These are phyloP conservation scores for Saitozyma podzolica DNA, from an alignment of 768 basidiomycete species.

Conservation along the genomic window DNA sequence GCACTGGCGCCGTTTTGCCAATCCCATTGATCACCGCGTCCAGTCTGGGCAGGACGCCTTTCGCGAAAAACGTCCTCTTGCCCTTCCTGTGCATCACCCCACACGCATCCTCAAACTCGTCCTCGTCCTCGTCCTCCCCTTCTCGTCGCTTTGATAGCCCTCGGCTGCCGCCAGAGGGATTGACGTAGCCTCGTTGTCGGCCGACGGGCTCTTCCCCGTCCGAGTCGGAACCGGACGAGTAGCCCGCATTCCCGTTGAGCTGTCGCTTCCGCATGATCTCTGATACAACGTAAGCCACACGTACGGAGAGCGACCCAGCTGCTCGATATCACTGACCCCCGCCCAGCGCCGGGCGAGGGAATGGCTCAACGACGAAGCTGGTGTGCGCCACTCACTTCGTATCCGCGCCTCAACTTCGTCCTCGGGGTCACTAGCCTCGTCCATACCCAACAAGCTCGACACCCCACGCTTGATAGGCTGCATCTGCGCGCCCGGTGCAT, in stretches of 20 bases:
- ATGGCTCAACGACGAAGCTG: neutral
- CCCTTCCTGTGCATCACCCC: constrained; percentile 6
- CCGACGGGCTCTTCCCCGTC: neutral
- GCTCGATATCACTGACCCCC: neutral
- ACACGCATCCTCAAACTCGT: too few relatives aligned
- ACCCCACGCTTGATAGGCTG: constrained; percentile 67
- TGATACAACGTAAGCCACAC: constrained; percentile 1
- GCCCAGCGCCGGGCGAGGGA: too few relatives aligned
- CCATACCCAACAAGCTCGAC: constrained; percentile 56
- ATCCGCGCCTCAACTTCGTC: constrained; percentile 54
- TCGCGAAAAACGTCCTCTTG: constrained; percentile 36
- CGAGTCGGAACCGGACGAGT: constrained; percentile 3
- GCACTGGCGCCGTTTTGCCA: neutral
- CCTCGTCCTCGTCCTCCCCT: too few relatives aligned
- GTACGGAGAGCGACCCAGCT: neutral
- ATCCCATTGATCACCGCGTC: neutral
- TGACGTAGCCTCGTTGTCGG: constrained; percentile 4
- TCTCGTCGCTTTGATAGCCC: neutral
- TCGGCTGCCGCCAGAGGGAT: neutral
- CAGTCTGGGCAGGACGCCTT: neutral
- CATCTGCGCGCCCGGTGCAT: constrained; percentile 82
- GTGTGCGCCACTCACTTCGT: constrained; percentile 40
- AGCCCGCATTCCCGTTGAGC: neutral
- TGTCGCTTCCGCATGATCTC: constrained; percentile 4
- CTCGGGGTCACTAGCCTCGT: constrained; percentile 38